Conservation (phyloP, 2,329 filamentous ascomycete species). For the Colletotrichum sp. region DNA sequence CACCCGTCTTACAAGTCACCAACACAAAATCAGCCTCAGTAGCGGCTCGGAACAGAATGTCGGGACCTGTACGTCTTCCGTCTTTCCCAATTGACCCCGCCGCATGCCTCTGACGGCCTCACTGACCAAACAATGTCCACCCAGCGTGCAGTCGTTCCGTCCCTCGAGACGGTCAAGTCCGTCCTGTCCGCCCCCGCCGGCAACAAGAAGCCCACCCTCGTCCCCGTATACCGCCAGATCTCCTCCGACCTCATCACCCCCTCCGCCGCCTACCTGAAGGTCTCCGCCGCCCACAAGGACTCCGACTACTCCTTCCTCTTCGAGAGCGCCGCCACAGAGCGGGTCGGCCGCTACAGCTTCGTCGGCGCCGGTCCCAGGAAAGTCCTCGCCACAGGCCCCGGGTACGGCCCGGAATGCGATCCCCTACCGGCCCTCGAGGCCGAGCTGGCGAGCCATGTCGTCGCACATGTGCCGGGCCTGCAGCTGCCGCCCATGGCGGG, state of each 20-base stretch:
- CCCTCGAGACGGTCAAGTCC: slow-evolving; percentile 50
- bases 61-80: slow-evolving; percentile 13
- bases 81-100: background rate
- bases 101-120: background rate
- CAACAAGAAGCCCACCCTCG: slow-evolving; percentile 65
- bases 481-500: slow-evolving; percentile 86
- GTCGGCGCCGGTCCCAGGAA: slow-evolving; percentile 82
- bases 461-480: slow-evolving; percentile 83
- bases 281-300: slow-evolving; percentile 71
- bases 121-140: background rate
- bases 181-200: slow-evolving; percentile 36
- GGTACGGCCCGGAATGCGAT: slow-evolving; percentile 83
- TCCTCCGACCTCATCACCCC: slow-evolving; percentile 93
- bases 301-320: slow-evolving; percentile 91
- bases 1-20: background rate
- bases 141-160: slow-evolving; percentile 48
- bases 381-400: slow-evolving; percentile 84
- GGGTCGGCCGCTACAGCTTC: slow-evolving; percentile 94
- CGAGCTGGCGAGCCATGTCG: slow-evolving; percentile 79
- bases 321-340: slow-evolving; percentile 93
- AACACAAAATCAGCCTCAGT: background rate
- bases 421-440: slow-evolving; percentile 82
- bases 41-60: slow-evolving; percentile 12
- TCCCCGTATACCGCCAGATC: slow-evolving; percentile 84
- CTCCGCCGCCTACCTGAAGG: slow-evolving; percentile 92